Conservation (phyloP, 192 early-diverging fungal species). For the Gamsiella multidivaricata region DNA sequence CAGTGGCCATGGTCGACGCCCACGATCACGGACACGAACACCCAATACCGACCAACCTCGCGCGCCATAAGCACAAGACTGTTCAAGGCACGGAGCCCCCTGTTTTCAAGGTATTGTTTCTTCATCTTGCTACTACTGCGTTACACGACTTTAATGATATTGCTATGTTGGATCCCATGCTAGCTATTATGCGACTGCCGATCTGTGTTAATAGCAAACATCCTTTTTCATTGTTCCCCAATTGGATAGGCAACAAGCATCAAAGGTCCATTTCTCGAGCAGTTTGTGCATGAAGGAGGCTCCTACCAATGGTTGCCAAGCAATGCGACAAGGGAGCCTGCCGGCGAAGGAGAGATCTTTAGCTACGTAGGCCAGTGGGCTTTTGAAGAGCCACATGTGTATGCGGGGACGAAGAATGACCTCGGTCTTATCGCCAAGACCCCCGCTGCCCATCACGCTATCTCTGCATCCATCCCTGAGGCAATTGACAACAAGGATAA, state of each 20-base stretch:
- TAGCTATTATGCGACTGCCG: too few relatives aligned
- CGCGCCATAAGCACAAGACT: slow-evolving; percentile 25
- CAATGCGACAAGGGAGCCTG: slow-evolving; percentile 75
- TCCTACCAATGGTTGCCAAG: slow-evolving; percentile 75
- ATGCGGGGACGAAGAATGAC: slow-evolving; percentile 73
- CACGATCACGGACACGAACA: slow-evolving; percentile 47
- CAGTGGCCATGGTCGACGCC: slow-evolving; percentile 47
- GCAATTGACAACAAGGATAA: slow-evolving; percentile 80
- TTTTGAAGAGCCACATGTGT: slow-evolving; percentile 76
- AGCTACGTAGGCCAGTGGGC: slow-evolving; percentile 81
- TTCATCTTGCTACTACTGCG: too few relatives aligned
- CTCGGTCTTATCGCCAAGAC: slow-evolving; percentile 83
- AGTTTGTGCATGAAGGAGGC: slow-evolving; percentile 71
- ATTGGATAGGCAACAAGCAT: slow-evolving; percentile 64
- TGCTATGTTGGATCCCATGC: too few relatives aligned
- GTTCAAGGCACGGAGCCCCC: slow-evolving; percentile 1
- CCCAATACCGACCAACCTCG: slow-evolving; percentile 30
- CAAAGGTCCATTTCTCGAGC: slow-evolving; percentile 77
- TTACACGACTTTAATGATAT: too few relatives aligned
- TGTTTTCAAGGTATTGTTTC: slow-evolving; percentile 53
- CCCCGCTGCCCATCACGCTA: slow-evolving; percentile 87
- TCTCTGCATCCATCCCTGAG: slow-evolving; percentile 76
- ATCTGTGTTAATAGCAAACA: too few relatives aligned
- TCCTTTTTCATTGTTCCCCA: neutral
- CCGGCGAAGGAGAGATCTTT: slow-evolving; percentile 77